Conservation (phyloP, 306 rosid species). For the Dalbergia cultrata region DNA sequence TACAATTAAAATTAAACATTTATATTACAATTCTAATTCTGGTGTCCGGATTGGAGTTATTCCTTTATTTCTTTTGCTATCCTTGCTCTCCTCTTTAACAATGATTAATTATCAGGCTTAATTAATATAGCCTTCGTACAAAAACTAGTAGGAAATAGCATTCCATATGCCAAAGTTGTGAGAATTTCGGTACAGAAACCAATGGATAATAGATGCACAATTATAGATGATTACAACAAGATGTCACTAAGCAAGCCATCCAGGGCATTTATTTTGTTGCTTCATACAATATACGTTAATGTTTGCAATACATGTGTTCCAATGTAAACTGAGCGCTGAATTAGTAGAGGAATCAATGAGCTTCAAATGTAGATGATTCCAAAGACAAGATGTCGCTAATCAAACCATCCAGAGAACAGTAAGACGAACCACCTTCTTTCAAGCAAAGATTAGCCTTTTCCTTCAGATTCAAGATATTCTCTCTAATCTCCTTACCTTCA, state of each 20-base stretch:
- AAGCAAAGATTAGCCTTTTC: constrained; percentile 53
- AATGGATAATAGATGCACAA: neutral
- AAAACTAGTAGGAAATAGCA: too few relatives aligned
- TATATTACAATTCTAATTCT: too few relatives aligned
- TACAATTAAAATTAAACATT: too few relatives aligned
- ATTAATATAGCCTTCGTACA: too few relatives aligned
- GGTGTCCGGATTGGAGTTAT: too few relatives aligned
- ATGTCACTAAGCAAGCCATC: too few relatives aligned
- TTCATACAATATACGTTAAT: neutral
- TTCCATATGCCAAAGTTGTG: too few relatives aligned
- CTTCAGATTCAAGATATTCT: constrained; percentile 58
- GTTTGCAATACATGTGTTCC: constrained; percentile 19
- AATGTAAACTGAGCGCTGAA: constrained; percentile 4
- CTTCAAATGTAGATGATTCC: constrained; percentile 38
- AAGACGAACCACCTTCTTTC: constrained; percentile 54
- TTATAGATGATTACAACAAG: too few relatives aligned
- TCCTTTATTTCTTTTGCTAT: too few relatives aligned
- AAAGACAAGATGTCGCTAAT: constrained; percentile 48
- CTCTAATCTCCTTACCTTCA: constrained; percentile 56
- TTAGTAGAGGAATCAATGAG: constrained; percentile 39
- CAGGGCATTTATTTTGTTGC: neutral
- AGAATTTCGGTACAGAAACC: too few relatives aligned
- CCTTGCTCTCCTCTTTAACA: too few relatives aligned
- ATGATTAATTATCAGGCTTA: too few relatives aligned
- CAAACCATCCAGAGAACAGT: constrained; percentile 47